These are phyloP conservation scores for Phytophthora pluvialis DNA, from an alignment of 352 stramenopile genomes.

Conservation along the genomic window DNA sequence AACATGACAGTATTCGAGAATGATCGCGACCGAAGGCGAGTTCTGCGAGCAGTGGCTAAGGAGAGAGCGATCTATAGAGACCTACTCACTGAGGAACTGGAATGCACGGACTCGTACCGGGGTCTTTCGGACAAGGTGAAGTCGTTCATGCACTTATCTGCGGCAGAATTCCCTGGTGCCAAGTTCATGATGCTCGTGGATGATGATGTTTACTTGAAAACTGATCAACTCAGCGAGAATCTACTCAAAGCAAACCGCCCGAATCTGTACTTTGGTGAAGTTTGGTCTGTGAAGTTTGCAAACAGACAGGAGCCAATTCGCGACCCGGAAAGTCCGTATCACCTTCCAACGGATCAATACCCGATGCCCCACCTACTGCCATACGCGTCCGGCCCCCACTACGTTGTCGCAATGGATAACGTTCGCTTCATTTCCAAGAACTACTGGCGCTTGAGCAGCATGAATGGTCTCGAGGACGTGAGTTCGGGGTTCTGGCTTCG, in stretches of 20 bases:
- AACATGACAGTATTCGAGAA: slow-evolving; percentile 10
- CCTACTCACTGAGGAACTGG: slow-evolving; percentile 56
- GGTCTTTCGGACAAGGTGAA: slow-evolving; percentile 62
- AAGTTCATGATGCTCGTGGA: slow-evolving; percentile 64
- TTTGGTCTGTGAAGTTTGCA: slow-evolving; percentile 26
- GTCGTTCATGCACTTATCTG: slow-evolving; percentile 57
- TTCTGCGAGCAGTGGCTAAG: slow-evolving; percentile 27
- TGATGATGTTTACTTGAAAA: slow-evolving; percentile 61
- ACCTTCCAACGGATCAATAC: slow-evolving; percentile 43
- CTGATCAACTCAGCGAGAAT: slow-evolving; percentile 28
- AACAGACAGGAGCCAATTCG: slow-evolving; percentile 34
- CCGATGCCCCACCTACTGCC: slow-evolving; percentile 41
- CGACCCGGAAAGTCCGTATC: slow-evolving; percentile 34
- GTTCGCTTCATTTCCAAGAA: slow-evolving; percentile 55
- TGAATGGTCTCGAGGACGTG: slow-evolving; percentile 68
- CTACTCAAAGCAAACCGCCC: slow-evolving; percentile 2
- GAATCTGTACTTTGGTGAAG: slow-evolving; percentile 28
- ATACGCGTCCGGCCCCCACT: slow-evolving; percentile 55
- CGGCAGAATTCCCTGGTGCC: slow-evolving; percentile 20
- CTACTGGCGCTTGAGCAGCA: slow-evolving; percentile 28
- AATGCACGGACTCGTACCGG: slow-evolving; percentile 59
- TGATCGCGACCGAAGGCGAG: slow-evolving; percentile 5
- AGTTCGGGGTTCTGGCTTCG: slow-evolving; percentile 64
- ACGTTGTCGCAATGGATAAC: slow-evolving; percentile 55
- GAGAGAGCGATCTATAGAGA: slow-evolving; percentile 50